These are phyloP conservation scores for Suillus bovinus DNA, from an alignment of 768 basidiomycete genomes.

Conservation along the genomic window DNA sequence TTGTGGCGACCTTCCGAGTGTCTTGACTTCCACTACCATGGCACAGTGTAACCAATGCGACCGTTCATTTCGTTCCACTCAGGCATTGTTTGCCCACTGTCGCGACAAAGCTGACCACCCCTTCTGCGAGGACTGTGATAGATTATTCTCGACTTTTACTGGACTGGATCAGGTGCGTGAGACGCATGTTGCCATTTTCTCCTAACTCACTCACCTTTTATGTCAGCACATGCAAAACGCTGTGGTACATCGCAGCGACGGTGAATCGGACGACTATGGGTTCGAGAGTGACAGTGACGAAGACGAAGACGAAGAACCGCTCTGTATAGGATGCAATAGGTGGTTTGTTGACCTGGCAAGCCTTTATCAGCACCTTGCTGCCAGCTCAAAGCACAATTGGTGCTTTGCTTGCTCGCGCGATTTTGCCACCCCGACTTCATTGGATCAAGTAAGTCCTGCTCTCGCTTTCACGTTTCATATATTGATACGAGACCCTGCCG, in stretches of 20 bases:
- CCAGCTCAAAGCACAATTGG: conserved; percentile 32
- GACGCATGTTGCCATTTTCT: neutral
- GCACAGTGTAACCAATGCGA: neutral
- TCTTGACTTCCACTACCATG: conserved; percentile 4
- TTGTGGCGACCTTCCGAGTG: neutral
- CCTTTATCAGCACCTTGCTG: conserved; percentile 24
- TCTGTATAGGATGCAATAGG: conserved; percentile 26
- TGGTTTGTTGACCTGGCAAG: conserved; percentile 19
- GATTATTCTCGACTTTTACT: conserved; percentile 16
- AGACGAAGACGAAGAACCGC: conserved; percentile 15
- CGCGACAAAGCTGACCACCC: conserved; percentile 20
- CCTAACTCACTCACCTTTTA: neutral
- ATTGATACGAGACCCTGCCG: neutral
- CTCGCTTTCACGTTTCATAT: neutral
- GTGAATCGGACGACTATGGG: neutral
- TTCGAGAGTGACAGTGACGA: conserved; percentile 9
- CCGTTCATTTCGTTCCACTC: neutral
- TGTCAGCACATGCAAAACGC: neutral
- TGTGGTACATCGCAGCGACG: conserved; percentile 1
- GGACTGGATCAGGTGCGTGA: conserved; percentile 17
- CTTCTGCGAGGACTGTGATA: conserved; percentile 21
- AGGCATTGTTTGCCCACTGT: conserved; percentile 23
- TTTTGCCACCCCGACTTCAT: conserved; percentile 21
- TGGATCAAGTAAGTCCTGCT: conserved; percentile 35
- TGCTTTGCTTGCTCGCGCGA: conserved; percentile 35